phyloP scores from a whole-genome alignment of 768 basidiomycete genomes.

The Neoboletus subvelutipes region DNA sequence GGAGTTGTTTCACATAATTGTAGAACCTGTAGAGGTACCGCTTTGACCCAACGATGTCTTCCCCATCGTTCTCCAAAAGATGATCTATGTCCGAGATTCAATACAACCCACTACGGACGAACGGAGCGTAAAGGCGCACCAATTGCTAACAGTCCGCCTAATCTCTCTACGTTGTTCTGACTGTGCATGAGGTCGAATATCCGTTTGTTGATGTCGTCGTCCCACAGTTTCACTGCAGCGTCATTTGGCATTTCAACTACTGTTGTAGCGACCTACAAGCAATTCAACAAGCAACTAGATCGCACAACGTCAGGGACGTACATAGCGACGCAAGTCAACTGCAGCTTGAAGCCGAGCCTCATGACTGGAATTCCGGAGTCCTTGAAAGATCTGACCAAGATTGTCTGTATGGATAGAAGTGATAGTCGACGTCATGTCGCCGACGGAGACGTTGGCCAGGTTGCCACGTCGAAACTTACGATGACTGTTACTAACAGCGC shows the following conservation, averaged over 20 bases:
- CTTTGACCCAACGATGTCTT: constrained; percentile 80
- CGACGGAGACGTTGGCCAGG: constrained; percentile 5
- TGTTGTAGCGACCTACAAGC: constrained; percentile 61
- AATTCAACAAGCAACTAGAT: constrained; percentile 12
- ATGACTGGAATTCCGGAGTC: constrained; percentile 59
- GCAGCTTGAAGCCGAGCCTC: constrained; percentile 71
- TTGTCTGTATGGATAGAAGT: constrained; percentile 59
- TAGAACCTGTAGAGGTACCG: constrained; percentile 82
- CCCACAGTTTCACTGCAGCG: constrained; percentile 79
- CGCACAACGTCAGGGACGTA: constrained; percentile 35
- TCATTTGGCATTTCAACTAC: constrained; percentile 83
- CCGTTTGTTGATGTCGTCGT: constrained; percentile 75
- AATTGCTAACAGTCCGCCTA: constrained; percentile 87
- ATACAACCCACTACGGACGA: constrained; percentile 6
- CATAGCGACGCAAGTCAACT: constrained; percentile 71
- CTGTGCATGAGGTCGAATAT: constrained; percentile 85
- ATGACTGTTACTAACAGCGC: constrained; percentile 5
- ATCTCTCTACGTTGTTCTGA: constrained; percentile 71
- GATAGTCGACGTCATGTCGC: constrained; percentile 58
- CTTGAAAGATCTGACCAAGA: constrained; percentile 65
- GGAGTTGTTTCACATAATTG: constrained; percentile 90
- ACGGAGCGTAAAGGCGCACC: constrained; percentile 44
- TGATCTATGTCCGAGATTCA: constrained; percentile 46
- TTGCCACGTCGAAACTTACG: constrained; percentile 9
- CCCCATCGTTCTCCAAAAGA: constrained; percentile 72